Evolutionary conservation across 441 rosid species (phyloP).

Genomic region (Euphorbia corollata): DNA sequence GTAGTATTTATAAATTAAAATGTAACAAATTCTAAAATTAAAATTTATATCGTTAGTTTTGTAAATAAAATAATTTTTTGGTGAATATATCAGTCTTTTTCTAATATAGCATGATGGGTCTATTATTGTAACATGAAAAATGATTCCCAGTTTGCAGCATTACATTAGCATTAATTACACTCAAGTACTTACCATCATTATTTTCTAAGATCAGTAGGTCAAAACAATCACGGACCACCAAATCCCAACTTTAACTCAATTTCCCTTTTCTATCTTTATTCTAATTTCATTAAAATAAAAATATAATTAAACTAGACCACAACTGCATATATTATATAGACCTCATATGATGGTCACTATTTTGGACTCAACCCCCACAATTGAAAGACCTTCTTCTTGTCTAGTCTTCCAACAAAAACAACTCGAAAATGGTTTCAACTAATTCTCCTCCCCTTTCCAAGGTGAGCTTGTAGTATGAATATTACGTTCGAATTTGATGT

Average conservation of each 20-base stretch:
- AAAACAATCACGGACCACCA: background rate
- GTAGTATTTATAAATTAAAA: too few relatives aligned
- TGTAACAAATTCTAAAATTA: too few relatives aligned
- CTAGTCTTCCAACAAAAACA: background rate
- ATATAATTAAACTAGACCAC: conserved; percentile 11
- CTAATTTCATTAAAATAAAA: background rate
- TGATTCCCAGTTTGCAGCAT: background rate
- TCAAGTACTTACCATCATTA: background rate
- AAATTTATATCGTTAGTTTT: too few relatives aligned
- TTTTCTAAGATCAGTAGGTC: background rate
- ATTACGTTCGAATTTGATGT: background rate
- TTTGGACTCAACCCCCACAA: conserved; percentile 10
- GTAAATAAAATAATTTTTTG: too few relatives aligned
- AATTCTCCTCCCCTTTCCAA: conserved; percentile 41
- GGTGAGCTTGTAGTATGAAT: conserved; percentile 23
- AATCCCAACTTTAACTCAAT: background rate
- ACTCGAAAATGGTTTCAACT: conserved; percentile 49
- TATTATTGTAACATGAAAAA: background rate
- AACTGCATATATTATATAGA: conserved; percentile 15
- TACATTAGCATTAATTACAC: background rate
- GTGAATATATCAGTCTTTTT: too few relatives aligned
- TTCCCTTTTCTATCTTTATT: background rate
- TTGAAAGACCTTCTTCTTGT: conserved; percentile 10
- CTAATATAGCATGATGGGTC: too few relatives aligned
- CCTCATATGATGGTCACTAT: conserved; percentile 12